Evolutionary conservation across 2,329 filamentous ascomycete species (phyloP).

Genomic region (Lecanicillium sp.): DNA sequence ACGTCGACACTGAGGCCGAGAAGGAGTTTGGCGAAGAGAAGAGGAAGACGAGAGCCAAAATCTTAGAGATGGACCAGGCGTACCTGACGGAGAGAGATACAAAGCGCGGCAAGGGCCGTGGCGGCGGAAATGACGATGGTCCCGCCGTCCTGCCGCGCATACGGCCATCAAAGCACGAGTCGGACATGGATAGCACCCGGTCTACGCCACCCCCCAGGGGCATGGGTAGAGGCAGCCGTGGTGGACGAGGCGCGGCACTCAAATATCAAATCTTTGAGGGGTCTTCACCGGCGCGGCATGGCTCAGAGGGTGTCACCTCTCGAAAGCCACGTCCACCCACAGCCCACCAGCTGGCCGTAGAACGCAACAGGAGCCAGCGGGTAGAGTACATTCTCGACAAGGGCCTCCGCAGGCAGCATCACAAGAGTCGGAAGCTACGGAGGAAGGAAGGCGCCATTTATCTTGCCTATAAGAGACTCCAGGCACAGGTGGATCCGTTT

Average conservation of each 20-base stretch:
- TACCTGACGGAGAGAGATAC: constrained; percentile 55
- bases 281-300: constrained; percentile 49
- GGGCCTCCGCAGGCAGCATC: constrained; percentile 61
- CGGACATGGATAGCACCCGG: constrained; percentile 36
- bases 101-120: constrained; percentile 42
- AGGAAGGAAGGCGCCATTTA: constrained; percentile 59
- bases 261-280: constrained; percentile 55
- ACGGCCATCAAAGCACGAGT: constrained; percentile 53
- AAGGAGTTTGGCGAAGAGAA: constrained; percentile 64
- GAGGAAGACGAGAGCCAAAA: constrained; percentile 65
- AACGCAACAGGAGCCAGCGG: constrained; percentile 67
- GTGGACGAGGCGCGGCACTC: constrained; percentile 37
- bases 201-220: constrained; percentile 34
- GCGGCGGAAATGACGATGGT: constrained; percentile 40
- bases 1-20: constrained; percentile 66
- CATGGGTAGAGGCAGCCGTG: constrained; percentile 17
- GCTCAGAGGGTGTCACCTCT: constrained; percentile 47
- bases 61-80: constrained; percentile 67
- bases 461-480: constrained; percentile 57
- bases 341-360: constrained; percentile 74
- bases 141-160: constrained; percentile 56
- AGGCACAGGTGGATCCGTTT: constrained; percentile 46
- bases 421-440: constrained; percentile 53
- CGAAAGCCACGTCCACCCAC: constrained; percentile 68
- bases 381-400: constrained; percentile 77